Evolutionary conservation across 2,329 filamentous ascomycete species (phyloP), one percentile per base, ranked within the genome.

Genomic region (Sarocladium strictum): DNA sequence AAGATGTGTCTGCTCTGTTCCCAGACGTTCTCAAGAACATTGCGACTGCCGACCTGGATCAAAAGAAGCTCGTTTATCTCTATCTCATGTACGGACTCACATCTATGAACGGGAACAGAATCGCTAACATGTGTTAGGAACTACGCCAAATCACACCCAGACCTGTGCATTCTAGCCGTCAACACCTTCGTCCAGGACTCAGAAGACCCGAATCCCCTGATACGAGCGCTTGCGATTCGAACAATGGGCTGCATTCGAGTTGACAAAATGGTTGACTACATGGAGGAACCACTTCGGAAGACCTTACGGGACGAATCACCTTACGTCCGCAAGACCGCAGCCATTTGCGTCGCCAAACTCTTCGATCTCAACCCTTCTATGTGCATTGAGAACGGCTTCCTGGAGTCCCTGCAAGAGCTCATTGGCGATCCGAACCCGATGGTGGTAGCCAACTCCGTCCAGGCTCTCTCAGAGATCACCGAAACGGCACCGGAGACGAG

Each of bases 191-290:
- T 97, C 5, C 94, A 99, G 79, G 94, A 99, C 70, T 94, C 94
- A 15, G 94, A 99, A 81, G 94, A 99, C 66, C 94, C 94, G 41
- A 99, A 99, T 67, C 94, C 94, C 14, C 81, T 99, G 23, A 90
- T 99, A 65, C 81, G 94, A 77, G 94, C 94, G 52, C 80, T 99
- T 53, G 94, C 94, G 54, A 96, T 99, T 69, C 84, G 94, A 64
- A 99, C 94, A 32, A 99, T 99, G 94, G 94, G 94, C 38, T 97
- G 94, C 67, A 97, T 99, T 64, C 80, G 94, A 55, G 94, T 99
- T 55, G 94, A 97, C 63, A 99, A 99, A 73, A 99, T 99, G 90
- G 90, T 97, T 60, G 94, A 99, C 69, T 99, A 99, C 71, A 97
- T 99, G 93, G 94, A 97, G 71, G 94, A 99, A 66, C 94, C 94